A percentile compares a stretch with the other conserved stretches of the same genome.
These are phyloP conservation scores for Leccinum proximum DNA, from an alignment of 1,284 basidiomycete species.

Conservation along the genomic window DNA sequence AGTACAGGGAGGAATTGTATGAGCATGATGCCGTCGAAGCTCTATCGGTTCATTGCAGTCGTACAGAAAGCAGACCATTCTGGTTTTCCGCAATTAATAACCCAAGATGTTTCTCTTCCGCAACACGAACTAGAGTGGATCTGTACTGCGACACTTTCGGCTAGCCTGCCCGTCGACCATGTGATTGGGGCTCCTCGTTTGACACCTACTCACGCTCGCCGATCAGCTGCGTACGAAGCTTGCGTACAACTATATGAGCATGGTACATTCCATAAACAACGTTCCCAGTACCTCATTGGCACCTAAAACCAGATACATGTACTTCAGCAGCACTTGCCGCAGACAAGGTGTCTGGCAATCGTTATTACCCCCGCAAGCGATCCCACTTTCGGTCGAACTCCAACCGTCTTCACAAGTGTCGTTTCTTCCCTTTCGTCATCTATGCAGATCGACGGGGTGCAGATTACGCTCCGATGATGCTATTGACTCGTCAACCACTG, in stretches of 20 bases:
- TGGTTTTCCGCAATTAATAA: constrained; percentile 41
- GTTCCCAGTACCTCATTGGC: constrained; percentile 37
- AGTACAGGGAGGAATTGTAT: constrained; percentile 51
- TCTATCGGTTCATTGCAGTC: constrained; percentile 46
- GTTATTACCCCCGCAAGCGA: constrained; percentile 50
- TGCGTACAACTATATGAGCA: constrained; percentile 48
- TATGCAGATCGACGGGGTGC: constrained; percentile 33
- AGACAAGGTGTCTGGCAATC: constrained; percentile 39
- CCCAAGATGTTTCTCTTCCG: constrained; percentile 11
- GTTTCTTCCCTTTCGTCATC: constrained; percentile 57
- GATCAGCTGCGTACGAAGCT: constrained; percentile 51
- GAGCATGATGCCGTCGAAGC: constrained; percentile 49
- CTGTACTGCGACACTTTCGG: constrained; percentile 50
- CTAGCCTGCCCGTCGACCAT: constrained; percentile 36
- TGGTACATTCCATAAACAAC: constrained; percentile 48
- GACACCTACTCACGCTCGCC: constrained; percentile 51
- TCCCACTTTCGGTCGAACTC: constrained; percentile 63
- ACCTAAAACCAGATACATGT: constrained; percentile 6
- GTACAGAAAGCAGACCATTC: constrained; percentile 12
- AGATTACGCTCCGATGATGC: constrained; percentile 51
- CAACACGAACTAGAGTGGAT: constrained; percentile 28
- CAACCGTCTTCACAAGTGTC: constrained; percentile 25
- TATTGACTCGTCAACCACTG: constrained; percentile 64
- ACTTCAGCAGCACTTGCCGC: constrained; percentile 19
- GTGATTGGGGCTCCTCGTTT: constrained; percentile 42